These are phyloP conservation scores for Pythium rhizo-oryzae DNA, from an alignment of 352 stramenopile species.

Conservation along the genomic window DNA sequence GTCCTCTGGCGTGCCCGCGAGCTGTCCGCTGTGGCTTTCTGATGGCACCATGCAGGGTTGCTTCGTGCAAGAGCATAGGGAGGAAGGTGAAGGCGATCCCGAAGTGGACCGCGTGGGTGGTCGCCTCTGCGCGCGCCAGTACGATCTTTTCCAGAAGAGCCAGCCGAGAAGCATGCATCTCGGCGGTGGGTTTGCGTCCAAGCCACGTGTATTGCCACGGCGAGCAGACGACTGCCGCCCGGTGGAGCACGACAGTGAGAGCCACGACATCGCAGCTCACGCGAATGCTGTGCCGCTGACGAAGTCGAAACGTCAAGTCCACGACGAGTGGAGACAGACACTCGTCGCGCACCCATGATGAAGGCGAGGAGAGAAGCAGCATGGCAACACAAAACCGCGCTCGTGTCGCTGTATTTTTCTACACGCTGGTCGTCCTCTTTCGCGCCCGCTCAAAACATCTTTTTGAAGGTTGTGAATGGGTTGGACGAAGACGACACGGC, in stretches of 20 bases:
- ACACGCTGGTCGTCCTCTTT: background rate
- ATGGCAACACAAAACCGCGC: too few relatives aligned
- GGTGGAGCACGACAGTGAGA: background rate
- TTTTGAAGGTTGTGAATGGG: background rate
- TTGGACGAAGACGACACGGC: background rate
- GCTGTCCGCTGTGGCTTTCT: background rate
- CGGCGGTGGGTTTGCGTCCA: constrained; percentile 30
- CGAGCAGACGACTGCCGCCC: background rate
- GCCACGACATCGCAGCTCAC: background rate
- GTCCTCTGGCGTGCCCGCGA: background rate
- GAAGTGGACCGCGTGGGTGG: background rate
- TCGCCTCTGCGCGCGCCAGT: constrained; percentile 6
- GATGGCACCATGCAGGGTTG: background rate
- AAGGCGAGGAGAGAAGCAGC: background rate
- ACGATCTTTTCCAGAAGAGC: constrained; percentile 23
- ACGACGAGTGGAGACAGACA: constrained; percentile 19
- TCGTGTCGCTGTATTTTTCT: too few relatives aligned
- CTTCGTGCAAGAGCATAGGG: background rate
- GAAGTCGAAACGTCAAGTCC: constrained; percentile 17
- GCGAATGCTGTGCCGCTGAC: background rate
- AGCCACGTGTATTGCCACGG: background rate
- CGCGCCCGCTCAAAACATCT: background rate
- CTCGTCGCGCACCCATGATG: background rate
- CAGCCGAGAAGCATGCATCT: constrained; percentile 14
- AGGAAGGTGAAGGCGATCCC: background rate